Conservation (phyloP, 345 rosid species). For the Gossypium bickii region DNA sequence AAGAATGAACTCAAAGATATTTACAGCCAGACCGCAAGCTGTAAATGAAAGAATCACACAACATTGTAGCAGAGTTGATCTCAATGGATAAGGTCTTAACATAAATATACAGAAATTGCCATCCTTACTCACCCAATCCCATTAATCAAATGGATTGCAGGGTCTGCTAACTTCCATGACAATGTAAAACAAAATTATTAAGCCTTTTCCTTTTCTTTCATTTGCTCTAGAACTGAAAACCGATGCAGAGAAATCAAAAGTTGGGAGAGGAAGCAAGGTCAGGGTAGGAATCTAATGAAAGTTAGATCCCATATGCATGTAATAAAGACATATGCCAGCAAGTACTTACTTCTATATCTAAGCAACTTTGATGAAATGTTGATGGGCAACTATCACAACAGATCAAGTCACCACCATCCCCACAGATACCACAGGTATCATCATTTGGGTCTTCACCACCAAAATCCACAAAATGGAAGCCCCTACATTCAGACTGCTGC, state of each 20-base stretch:
- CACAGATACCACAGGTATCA: conserved; percentile 95
- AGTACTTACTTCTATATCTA: conserved; percentile 56
- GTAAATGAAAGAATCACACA: not conserved
- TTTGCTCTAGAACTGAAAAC: not conserved
- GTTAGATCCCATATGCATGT: not conserved
- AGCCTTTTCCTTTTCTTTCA: not conserved
- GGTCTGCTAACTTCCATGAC: not conserved
- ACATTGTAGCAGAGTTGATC: not conserved
- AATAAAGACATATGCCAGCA: not conserved
- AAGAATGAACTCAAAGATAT: not conserved
- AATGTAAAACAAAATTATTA: not conserved
- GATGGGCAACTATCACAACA: conserved; percentile 98
- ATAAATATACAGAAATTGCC: not conserved
- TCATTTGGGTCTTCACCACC: conserved; percentile 78
- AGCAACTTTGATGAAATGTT: conserved; percentile 86
- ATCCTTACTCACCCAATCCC: not conserved
- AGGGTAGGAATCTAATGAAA: not conserved
- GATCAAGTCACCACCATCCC: conserved; percentile 90
- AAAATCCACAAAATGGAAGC: conserved; percentile 63
- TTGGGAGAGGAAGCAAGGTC: not conserved
- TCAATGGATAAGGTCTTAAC: not conserved
- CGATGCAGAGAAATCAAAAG: not conserved
- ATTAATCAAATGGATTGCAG: not conserved
- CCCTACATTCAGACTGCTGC: conserved; percentile 41
- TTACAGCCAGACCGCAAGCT: not conserved